Evolutionary conservation across 2,329 filamentous ascomycete genomes (phyloP).

Genomic region (Immersiporthe knoxdaviesiana): DNA sequence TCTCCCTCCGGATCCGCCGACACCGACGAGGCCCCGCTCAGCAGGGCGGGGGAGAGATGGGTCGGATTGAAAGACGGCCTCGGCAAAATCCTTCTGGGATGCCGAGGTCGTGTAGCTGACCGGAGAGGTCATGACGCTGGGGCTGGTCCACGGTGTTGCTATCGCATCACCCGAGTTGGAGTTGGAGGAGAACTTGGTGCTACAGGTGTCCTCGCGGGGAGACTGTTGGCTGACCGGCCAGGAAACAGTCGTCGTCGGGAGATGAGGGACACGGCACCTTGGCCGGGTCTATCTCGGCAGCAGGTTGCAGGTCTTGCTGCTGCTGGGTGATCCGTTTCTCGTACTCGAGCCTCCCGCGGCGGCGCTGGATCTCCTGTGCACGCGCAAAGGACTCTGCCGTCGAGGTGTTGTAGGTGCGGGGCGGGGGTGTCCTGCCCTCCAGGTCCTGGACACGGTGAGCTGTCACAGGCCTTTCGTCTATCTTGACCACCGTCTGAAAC

Average conservation of each 20-base stretch:
- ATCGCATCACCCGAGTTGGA: slow-evolving; percentile 54
- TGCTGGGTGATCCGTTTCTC: slow-evolving; percentile 36
- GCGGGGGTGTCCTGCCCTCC: slow-evolving; percentile 43
- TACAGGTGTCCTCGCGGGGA: slow-evolving; percentile 47
- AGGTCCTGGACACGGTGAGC: slow-evolving; percentile 48
- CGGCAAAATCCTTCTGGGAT: slow-evolving; percentile 47
- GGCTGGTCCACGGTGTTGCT: slow-evolving; percentile 58
- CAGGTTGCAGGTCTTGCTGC: slow-evolving; percentile 28
- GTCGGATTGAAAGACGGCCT: slow-evolving; percentile 63
- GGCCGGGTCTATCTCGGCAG: slow-evolving; percentile 36
- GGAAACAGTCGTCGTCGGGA: slow-evolving; percentile 47
- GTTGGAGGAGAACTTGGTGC: slow-evolving; percentile 55
- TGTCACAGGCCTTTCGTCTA: slow-evolving; percentile 52
- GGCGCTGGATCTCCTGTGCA: slow-evolving; percentile 40
- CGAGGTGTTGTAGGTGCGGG: slow-evolving; percentile 43
- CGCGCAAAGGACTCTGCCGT: slow-evolving; percentile 46
- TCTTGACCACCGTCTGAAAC: slow-evolving; percentile 40
- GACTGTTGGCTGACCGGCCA: slow-evolving; percentile 38
- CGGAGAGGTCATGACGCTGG: slow-evolving; percentile 57
- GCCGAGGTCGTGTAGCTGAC: slow-evolving; percentile 44
- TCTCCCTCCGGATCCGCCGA: slow-evolving; percentile 66
- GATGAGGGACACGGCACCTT: slow-evolving; percentile 49
- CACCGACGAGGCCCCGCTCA: slow-evolving; percentile 67
- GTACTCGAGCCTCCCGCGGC: slow-evolving; percentile 40
- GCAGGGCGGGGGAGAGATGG: slow-evolving; percentile 65